phyloP scores from a whole-genome alignment of 1,284 basidiomycete species.

The Butyriboletus appendiculatus region DNA sequence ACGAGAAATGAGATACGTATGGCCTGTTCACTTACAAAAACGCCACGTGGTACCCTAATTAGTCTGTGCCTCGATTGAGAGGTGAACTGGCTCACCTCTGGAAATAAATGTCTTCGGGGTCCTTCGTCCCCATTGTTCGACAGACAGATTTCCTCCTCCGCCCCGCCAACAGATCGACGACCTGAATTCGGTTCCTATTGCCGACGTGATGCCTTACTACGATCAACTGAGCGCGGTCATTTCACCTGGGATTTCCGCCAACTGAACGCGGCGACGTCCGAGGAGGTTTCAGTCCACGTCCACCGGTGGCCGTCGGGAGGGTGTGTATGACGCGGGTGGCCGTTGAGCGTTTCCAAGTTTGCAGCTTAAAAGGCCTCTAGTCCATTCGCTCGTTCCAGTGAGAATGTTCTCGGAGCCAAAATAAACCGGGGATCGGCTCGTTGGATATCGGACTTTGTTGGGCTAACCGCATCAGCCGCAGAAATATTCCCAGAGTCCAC shows the following conservation, averaged over 20 bases:
- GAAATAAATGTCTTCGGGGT: slow-evolving; percentile 25
- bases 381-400: slow-evolving; percentile 23
- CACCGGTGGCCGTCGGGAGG: slow-evolving; percentile 10
- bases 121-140: slow-evolving; percentile 7
- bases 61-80: slow-evolving; percentile 4
- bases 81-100: slow-evolving; percentile 25
- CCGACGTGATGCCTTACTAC: slow-evolving; percentile 21
- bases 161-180: slow-evolving; percentile 21
- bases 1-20: slow-evolving; percentile 12
- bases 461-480: slow-evolving; percentile 23
- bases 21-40: slow-evolving; percentile 1
- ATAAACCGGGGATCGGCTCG: slow-evolving; percentile 6
- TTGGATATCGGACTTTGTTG: slow-evolving; percentile 25
- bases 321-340: slow-evolving; percentile 8
- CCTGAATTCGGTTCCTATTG: slow-evolving; percentile 11
- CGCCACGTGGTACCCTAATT: slow-evolving; percentile 24
- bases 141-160: background rate
- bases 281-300: slow-evolving; percentile 13
- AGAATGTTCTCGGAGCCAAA: slow-evolving; percentile 22
- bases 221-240: slow-evolving; percentile 5
- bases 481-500: slow-evolving; percentile 23
- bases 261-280: slow-evolving; percentile 16
- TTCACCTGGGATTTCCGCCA: slow-evolving; percentile 13
- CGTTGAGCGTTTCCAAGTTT: slow-evolving; percentile 15
- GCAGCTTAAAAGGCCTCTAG: slow-evolving; percentile 11